Evolutionary conservation across 129 eudicot species (phyloP).

Genomic region (Flaveria linearis): DNA sequence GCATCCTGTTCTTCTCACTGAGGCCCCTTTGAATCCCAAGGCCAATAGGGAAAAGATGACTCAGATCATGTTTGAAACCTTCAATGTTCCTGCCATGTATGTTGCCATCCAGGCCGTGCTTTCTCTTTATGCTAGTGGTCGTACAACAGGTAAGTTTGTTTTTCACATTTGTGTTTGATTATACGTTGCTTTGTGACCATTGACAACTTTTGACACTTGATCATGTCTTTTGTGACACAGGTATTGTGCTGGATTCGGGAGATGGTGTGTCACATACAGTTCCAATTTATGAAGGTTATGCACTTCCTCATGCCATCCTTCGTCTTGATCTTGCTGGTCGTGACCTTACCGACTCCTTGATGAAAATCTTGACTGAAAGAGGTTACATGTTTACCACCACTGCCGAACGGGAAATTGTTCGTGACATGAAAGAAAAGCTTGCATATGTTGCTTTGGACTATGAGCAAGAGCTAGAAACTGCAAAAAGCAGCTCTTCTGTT

Average conservation of each 20-base stretch:
- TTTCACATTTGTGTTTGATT: neutral
- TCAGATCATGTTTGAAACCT: constrained; percentile 74
- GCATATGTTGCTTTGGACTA: constrained; percentile 77
- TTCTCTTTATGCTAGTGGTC: constrained; percentile 85
- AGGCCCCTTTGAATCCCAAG: constrained; percentile 75
- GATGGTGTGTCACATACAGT: constrained; percentile 81
- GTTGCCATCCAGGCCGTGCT: constrained; percentile 79
- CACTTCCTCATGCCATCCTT: constrained; percentile 75
- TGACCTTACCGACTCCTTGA: constrained; percentile 68
- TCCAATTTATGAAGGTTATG: constrained; percentile 74
- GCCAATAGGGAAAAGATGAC: constrained; percentile 84
- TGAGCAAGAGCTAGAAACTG: constrained; percentile 76
- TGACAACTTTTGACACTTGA: neutral
- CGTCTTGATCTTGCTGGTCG: constrained; percentile 81
- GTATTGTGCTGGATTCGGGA: constrained; percentile 81
- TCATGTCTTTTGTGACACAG: constrained; percentile 28
- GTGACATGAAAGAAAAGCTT: constrained; percentile 79
- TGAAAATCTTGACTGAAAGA: constrained; percentile 82
- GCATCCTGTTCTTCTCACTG: constrained; percentile 79
- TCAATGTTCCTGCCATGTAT: constrained; percentile 79
- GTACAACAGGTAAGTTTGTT: constrained; percentile 64
- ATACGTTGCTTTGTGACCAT: neutral
- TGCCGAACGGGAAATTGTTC: constrained; percentile 90
- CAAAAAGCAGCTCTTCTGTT: constrained; percentile 75
- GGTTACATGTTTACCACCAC: constrained; percentile 93